phyloP scores from a whole-genome alignment of 2,329 filamentous ascomycete genomes.

The Neofusicoccum cordaticola region DNA sequence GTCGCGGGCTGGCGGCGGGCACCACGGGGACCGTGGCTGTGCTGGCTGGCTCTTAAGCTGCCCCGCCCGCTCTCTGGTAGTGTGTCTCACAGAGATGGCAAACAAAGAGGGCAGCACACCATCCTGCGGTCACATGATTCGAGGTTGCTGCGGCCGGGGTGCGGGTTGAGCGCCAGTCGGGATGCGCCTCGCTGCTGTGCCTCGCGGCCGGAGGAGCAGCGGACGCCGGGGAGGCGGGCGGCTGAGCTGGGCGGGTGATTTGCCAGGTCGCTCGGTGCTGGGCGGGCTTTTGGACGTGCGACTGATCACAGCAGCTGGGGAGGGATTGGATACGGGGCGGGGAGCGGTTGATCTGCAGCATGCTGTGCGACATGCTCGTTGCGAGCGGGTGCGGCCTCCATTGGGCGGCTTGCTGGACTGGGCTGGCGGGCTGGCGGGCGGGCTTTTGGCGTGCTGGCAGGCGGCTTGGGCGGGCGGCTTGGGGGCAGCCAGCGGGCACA shows the following conservation, averaged over 20 bases:
- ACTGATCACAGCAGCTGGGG: conserved; percentile 2
- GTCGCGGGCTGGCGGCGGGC: not conserved
- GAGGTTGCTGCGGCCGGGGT: conserved; percentile 3
- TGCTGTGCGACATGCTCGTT: conserved; percentile 10
- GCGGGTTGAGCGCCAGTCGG: not conserved
- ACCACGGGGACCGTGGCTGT: not conserved
- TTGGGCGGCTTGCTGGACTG: not conserved
- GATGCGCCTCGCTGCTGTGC: conserved; percentile 1
- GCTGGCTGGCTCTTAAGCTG: not conserved
- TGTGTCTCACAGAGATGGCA: not conserved
- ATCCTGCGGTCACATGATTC: not conserved
- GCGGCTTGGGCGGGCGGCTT: not conserved
- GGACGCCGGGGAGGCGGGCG: not conserved
- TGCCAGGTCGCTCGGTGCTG: not conserved
- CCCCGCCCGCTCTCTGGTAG: not conserved
- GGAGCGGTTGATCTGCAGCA: conserved; percentile 12
- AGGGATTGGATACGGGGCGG: not conserved
- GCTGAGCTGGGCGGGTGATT: not conserved
- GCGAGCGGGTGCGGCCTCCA: not conserved
- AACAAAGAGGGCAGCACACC: not conserved
- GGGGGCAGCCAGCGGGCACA: not conserved
- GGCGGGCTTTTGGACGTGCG: not conserved
- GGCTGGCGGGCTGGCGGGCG: not conserved
- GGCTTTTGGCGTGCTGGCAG: not conserved
- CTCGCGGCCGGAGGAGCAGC: not conserved